Evolutionary conservation across 768 basidiomycete genomes (phyloP).

Genomic region (Mycena alexandri): DNA sequence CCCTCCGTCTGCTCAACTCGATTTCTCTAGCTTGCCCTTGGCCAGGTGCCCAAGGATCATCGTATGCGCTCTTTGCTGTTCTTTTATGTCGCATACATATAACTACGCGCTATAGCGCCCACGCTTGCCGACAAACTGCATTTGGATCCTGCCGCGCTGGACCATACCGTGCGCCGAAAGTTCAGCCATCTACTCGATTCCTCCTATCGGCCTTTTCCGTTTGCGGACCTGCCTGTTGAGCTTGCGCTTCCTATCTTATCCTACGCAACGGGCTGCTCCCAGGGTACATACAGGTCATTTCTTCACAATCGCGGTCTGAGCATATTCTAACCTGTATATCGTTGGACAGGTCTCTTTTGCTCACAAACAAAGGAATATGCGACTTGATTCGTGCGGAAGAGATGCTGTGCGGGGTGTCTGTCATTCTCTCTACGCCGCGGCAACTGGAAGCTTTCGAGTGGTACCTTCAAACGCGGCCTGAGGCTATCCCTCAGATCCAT

Average conservation of each 20-base stretch:
- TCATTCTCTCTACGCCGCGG: constrained; percentile 10
- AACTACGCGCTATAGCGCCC: too few relatives aligned
- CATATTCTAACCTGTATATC: too few relatives aligned
- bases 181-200: constrained; percentile 6
- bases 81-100: too few relatives aligned
- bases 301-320: too few relatives aligned
- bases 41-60: too few relatives aligned
- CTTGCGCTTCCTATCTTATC: constrained; percentile 25
- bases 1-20: too few relatives aligned
- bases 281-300: constrained; percentile 23
- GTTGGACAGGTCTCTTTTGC: constrained; percentile 14
- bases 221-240: constrained; percentile 27
- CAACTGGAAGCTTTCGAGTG: constrained; percentile 21
- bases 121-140: too few relatives aligned
- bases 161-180: constrained; percentile 18
- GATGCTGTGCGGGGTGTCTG: constrained; percentile 20
- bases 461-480: constrained; percentile 12
- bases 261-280: constrained; percentile 23
- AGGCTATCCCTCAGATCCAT: constrained; percentile 29
- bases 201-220: constrained; percentile 14
- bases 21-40: too few relatives aligned
- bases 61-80: too few relatives aligned
- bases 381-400: constrained; percentile 22
- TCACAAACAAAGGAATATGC: constrained; percentile 24
- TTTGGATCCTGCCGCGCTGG: too few relatives aligned